Conservation (phyloP, 345 rosid species). For the Punica granatum region DNA sequence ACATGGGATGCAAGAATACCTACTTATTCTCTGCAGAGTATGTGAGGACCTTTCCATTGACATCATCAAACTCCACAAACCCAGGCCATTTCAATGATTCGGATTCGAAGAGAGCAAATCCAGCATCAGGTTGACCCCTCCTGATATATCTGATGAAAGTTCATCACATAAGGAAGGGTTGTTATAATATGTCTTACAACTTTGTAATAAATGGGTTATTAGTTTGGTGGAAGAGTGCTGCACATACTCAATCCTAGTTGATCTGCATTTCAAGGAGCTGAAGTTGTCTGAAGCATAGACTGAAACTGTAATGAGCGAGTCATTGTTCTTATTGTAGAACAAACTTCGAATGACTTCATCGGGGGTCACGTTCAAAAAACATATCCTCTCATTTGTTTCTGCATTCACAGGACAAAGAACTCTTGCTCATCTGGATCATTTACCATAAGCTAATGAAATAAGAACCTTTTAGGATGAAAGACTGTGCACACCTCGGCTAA, state of each 20-base stretch:
- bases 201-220: not conserved
- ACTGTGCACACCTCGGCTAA: constrained; percentile 62
- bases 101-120: constrained; percentile 93
- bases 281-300: constrained; percentile 91
- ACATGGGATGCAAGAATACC: constrained; percentile 9
- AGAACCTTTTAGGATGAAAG: not conserved
- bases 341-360: constrained; percentile 92
- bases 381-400: constrained; percentile 81
- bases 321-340: constrained; percentile 92
- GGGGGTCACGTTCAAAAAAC: constrained; percentile 77
- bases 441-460: not conserved
- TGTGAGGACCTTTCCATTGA: no score
- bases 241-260: constrained; percentile 82
- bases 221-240: not conserved
- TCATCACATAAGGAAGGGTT: no score
- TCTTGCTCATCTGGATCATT: not conserved
- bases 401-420: constrained; percentile 18
- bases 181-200: not conserved
- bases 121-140: constrained; percentile 91
- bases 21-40: constrained; percentile 94
- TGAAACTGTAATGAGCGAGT: constrained; percentile 94
- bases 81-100: no score
- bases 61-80: no score
- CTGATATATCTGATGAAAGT: constrained; percentile 54
- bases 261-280: constrained; percentile 96